phyloP scores from a whole-genome alignment of 2,329 filamentous ascomycete genomes.

The Ilyonectria mors-panacis region DNA sequence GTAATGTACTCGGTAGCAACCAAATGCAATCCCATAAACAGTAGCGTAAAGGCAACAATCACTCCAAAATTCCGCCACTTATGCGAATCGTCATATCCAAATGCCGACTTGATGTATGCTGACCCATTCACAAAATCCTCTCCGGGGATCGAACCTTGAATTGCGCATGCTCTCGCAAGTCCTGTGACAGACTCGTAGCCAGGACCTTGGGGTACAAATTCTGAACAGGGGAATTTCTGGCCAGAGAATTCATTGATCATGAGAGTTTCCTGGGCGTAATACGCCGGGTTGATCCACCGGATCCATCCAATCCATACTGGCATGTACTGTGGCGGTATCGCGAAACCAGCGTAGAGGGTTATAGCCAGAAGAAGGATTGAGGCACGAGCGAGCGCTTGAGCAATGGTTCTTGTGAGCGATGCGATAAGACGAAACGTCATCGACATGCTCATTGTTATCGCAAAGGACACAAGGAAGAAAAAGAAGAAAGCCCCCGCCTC shows the following conservation, averaged over 20 bases:
- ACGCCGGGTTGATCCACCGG: constrained; percentile 73
- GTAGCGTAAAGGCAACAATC: constrained; percentile 69
- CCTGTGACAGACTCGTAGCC: constrained; percentile 15
- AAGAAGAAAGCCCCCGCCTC: constrained; percentile 73
- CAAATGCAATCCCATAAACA: constrained; percentile 55
- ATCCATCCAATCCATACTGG: constrained; percentile 65
- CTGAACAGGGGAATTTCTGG: constrained; percentile 14
- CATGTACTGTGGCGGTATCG: constrained; percentile 28
- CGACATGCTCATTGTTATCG: constrained; percentile 38
- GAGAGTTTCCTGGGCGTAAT: constrained; percentile 59
- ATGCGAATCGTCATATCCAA: constrained; percentile 27
- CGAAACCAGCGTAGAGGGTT: constrained; percentile 59
- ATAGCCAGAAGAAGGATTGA: constrained; percentile 64
- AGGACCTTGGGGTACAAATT: constrained; percentile 20
- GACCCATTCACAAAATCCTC: constrained; percentile 25
- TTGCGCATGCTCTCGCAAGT: constrained; percentile 16
- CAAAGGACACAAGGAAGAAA: constrained; percentile 61
- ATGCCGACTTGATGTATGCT: constrained; percentile 18
- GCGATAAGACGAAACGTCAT: constrained; percentile 42
- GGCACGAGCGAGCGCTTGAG: constrained; percentile 62
- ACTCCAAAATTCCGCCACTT: constrained; percentile 76
- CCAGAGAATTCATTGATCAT: constrained; percentile 36
- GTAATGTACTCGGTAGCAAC: constrained; percentile 21
- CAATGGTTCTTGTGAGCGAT: constrained; percentile 37
- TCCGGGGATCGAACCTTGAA: constrained; percentile 24